Conservation (phyloP, 2,329 filamentous ascomycete genomes). For the Monilinia vaccinii-corymbosi region DNA sequence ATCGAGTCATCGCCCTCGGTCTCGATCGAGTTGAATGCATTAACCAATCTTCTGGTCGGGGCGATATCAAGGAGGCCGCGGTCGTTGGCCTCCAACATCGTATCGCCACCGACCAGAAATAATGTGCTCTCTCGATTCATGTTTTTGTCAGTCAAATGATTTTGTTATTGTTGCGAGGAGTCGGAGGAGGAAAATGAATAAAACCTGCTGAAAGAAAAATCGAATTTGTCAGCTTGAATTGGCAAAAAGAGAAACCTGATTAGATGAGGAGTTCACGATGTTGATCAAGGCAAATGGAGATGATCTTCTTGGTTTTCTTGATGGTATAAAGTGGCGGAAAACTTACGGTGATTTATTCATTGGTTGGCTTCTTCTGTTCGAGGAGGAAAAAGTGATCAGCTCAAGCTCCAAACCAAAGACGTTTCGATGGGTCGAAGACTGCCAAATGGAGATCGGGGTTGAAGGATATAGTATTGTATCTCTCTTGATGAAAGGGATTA, state of each 20-base stretch:
- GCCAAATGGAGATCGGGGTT: no score
- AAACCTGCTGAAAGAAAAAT: neutral
- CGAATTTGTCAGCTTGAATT: neutral
- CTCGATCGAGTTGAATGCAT: slow-evolving; percentile 14
- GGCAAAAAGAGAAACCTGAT: neutral
- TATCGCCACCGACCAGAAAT: no score
- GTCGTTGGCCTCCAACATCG: neutral
- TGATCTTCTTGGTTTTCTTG: neutral
- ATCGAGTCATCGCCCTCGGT: slow-evolving; percentile 5
- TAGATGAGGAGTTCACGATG: neutral
- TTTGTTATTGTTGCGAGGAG: neutral
- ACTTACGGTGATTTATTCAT: neutral
- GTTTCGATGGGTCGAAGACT: neutral
- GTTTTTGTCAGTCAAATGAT: neutral
- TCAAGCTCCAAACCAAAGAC: neutral
- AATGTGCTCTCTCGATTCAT: neutral
- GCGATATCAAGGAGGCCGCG: neutral
- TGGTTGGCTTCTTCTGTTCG: neutral
- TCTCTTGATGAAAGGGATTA: neutral
- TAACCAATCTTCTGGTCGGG: slow-evolving; percentile 10
- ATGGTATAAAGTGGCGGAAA: neutral
- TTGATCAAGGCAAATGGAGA: neutral
- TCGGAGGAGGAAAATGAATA: no score
- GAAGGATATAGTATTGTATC: rapidly evolving
- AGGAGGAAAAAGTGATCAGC: neutral